Percentiles rank a stretch among this genome's conserved stretches.
phyloP scores from a whole-genome alignment of 352 stramenopile genomes.

The Phytophthora parvispora region DNA sequence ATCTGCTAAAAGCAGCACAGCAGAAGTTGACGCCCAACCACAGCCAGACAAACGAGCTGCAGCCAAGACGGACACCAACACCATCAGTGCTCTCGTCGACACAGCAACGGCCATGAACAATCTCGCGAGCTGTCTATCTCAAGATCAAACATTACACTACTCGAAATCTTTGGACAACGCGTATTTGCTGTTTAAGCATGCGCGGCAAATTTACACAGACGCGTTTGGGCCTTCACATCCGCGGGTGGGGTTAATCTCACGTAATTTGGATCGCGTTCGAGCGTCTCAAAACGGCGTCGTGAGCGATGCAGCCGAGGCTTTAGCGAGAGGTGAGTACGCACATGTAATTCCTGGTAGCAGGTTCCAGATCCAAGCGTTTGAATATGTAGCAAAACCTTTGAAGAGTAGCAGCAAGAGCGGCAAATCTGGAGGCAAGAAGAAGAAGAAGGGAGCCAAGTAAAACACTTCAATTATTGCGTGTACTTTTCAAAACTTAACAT shows the following conservation, averaged over 20 bases:
- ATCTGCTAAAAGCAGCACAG: slow-evolving; percentile 24
- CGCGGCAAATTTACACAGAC: slow-evolving; percentile 55
- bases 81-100: slow-evolving; percentile 42
- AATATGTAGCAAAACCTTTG: slow-evolving; percentile 31
- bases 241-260: slow-evolving; percentile 49
- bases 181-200: slow-evolving; percentile 67
- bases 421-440: slow-evolving; percentile 50
- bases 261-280: slow-evolving; percentile 61
- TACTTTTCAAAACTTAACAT: too few species aligned
- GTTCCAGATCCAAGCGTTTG: slow-evolving; percentile 78
- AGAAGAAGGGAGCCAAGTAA: slow-evolving; percentile 48
- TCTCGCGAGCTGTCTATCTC: slow-evolving; percentile 72
- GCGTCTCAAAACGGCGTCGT: slow-evolving; percentile 53
- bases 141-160: slow-evolving; percentile 46
- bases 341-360: slow-evolving; percentile 72
- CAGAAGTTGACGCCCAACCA: background rate
- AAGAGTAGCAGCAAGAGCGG: slow-evolving; percentile 23
- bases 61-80: slow-evolving; percentile 3
- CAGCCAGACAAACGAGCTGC: slow-evolving; percentile 9
- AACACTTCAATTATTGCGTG: too few species aligned
- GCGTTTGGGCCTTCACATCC: slow-evolving; percentile 55
- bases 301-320: slow-evolving; percentile 46
- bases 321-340: slow-evolving; percentile 62
- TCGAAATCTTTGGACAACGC: slow-evolving; percentile 54
- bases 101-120: slow-evolving; percentile 84